Evolutionary conservation across 192 early-diverging fungal species (phyloP).

Genomic region (Backusella circina): DNA sequence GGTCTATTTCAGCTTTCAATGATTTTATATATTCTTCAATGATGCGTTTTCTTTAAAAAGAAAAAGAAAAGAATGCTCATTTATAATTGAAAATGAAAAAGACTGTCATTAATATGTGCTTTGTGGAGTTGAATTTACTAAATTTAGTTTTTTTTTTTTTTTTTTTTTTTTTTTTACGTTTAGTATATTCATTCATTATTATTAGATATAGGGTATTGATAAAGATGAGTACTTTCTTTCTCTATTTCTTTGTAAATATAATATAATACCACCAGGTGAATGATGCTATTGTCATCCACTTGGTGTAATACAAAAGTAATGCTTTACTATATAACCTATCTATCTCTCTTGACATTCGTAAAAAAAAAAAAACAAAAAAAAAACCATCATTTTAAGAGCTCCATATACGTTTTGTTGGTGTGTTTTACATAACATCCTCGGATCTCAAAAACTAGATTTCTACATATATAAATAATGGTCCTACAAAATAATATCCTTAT

Average conservation of each 20-base stretch:
- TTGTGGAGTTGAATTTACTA: not conserved
- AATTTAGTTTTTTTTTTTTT: not conserved
- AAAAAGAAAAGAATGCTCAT: too few relatives aligned
- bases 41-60: too few relatives aligned
- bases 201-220: too few relatives aligned
- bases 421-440: not conserved
- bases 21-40: too few relatives aligned
- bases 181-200: not conserved
- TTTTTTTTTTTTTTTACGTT: not conserved
- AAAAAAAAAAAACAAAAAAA: not conserved
- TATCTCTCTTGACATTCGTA: not conserved
- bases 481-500: not conserved
- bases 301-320: too few relatives aligned
- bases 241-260: too few relatives aligned
- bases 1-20: not conserved
- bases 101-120: not conserved
- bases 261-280: too few relatives aligned
- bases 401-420: not conserved
- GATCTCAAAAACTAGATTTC: not conserved
- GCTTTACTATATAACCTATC: too few relatives aligned
- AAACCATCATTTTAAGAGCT: not conserved
- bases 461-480: not conserved
- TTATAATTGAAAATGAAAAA: too few relatives aligned
- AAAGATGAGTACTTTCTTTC: too few relatives aligned
- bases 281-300: too few relatives aligned